These are phyloP conservation scores for Ichthyophthirius multifiliis DNA, from an alignment of 169 alveolate species.

Conservation along the genomic window DNA sequence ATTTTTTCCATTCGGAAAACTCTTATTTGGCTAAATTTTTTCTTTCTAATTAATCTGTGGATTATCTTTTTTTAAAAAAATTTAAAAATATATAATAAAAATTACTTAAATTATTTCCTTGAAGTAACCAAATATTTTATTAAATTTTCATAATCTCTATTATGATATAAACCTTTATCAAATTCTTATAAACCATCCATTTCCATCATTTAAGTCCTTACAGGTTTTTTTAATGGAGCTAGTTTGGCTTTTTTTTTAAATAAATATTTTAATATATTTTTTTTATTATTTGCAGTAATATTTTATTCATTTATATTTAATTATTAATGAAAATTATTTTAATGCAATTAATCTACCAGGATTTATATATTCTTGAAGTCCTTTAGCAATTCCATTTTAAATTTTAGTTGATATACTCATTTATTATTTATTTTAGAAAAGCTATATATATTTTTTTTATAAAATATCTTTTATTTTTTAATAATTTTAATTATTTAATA, in stretches of 20 bases:
- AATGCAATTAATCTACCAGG: neutral
- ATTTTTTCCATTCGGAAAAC: slow-evolving; percentile 26
- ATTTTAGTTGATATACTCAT: neutral
- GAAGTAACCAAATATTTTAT: slow-evolving; percentile 21
- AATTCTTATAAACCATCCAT: slow-evolving; percentile 37
- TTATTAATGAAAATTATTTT: neutral
- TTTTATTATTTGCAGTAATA: no score
- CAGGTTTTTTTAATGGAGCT: neutral
- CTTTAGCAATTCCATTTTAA: neutral
- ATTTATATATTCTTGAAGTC: neutral
- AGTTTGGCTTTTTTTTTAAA: neutral
- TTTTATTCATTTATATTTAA: neutral
- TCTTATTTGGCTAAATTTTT: slow-evolving; percentile 18
- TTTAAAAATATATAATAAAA: neutral
- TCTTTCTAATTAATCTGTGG: slow-evolving; percentile 2
- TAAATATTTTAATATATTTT: no score
- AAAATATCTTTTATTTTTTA: no score
- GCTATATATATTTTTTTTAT: no score
- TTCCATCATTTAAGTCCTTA: slow-evolving; percentile 32
- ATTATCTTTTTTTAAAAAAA: neutral
- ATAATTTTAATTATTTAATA: no score
- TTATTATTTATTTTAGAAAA: neutral
- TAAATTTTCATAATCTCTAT: slow-evolving; percentile 36
- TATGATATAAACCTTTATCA: slow-evolving; percentile 33
- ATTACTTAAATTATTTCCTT: slow-evolving; percentile 20